Percentiles rank a stretch among this genome's conserved stretches.
phyloP scores from a whole-genome alignment of 1,284 basidiomycete genomes.

The Microbotryum violaceum region DNA sequence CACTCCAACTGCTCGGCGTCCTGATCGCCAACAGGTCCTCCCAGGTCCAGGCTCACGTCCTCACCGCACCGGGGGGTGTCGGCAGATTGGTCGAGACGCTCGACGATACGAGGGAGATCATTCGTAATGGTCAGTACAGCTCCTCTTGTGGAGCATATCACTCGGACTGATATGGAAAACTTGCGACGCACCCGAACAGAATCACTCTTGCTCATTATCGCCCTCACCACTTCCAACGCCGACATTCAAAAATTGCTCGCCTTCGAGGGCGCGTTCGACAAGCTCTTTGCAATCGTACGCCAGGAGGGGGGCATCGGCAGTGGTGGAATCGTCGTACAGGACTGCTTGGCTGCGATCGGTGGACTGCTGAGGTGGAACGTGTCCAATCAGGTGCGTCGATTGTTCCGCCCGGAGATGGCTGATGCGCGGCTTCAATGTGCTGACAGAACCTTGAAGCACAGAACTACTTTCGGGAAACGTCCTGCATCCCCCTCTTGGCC shows the following conservation, averaged over 20 bases:
- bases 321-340: conserved; percentile 80
- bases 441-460: conserved; percentile 39
- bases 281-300: conserved; percentile 78
- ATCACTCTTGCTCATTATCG: conserved; percentile 66
- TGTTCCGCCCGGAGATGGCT: not conserved
- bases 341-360: conserved; percentile 77
- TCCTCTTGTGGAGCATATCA: conserved; percentile 38
- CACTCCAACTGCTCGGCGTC: conserved; percentile 73
- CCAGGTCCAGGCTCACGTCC: conserved; percentile 76
- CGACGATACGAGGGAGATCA: conserved; percentile 73
- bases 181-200: conserved; percentile 26
- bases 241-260: conserved; percentile 96
- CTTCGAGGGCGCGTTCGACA: conserved; percentile 95
- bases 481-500: conserved; percentile 70
- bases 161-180: conserved; percentile 42
- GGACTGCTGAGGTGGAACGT: conserved; percentile 82
- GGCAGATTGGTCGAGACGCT: conserved; percentile 58
- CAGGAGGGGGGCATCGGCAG: conserved; percentile 80
- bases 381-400: conserved; percentile 72
- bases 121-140: conserved; percentile 60
- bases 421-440: not conserved
- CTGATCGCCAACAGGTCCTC: conserved; percentile 71
- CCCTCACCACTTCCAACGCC: conserved; percentile 73
- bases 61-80: conserved; percentile 70
- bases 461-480: conserved; percentile 95